These are phyloP conservation scores for Neofusicoccum ribis DNA, from an alignment of 2,329 filamentous ascomycete genomes.

Conservation along the genomic window DNA sequence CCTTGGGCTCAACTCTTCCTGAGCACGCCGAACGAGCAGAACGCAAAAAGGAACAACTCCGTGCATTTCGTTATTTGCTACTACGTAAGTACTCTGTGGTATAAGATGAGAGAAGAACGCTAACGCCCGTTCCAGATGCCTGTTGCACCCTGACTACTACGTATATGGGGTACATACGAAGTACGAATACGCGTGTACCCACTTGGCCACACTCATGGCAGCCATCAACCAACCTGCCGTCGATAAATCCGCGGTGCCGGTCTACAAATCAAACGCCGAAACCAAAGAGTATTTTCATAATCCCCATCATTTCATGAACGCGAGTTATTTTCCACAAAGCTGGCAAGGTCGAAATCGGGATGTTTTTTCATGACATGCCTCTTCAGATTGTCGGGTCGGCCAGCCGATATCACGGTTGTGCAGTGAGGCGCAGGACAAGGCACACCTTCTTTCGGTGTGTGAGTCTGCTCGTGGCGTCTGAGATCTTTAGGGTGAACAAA, in stretches of 20 bases:
- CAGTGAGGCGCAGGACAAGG: neutral
- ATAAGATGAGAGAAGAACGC: neutral
- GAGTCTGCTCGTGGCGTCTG: neutral
- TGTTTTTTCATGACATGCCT: constrained; percentile 9
- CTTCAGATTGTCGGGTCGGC: constrained; percentile 3
- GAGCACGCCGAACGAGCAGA: neutral
- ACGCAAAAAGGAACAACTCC: neutral
- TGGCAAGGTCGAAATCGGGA: neutral
- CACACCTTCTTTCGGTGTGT: neutral
- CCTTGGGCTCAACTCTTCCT: no score
- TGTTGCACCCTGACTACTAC: neutral
- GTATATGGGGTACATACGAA: neutral
- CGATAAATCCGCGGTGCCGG: neutral
- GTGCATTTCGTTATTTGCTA: no score
- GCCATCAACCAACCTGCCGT: neutral
- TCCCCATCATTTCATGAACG: neutral
- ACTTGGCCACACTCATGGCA: neutral
- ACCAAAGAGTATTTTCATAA: neutral
- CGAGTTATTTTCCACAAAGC: neutral
- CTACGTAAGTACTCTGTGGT: neutral
- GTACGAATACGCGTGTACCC: neutral
- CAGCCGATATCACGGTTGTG: neutral
- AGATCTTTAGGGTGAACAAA: constrained; percentile 18
- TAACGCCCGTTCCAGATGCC: neutral
- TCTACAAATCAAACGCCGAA: neutral